Conservation (phyloP, 2,329 filamentous ascomycete species). For the Chaetomiaceae sp. region DNA sequence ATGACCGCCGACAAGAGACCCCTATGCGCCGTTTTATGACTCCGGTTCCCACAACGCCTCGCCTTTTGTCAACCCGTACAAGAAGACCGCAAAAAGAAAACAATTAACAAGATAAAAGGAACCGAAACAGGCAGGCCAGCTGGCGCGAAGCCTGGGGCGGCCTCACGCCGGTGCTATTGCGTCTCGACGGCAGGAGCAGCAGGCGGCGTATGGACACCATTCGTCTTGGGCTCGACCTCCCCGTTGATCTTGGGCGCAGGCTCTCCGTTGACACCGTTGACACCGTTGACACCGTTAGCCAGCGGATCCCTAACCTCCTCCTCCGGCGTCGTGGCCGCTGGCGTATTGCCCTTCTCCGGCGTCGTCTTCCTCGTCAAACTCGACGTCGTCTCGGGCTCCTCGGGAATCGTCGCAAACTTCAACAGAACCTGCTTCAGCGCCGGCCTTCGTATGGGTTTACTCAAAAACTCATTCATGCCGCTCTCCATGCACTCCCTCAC, state of each 20-base stretch:
- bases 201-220: not conserved
- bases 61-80: not conserved
- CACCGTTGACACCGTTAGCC: not conserved
- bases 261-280: constrained; percentile 11
- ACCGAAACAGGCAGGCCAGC: too few relatives aligned
- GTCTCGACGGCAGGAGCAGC: not conserved
- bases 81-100: not conserved
- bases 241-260: too few relatives aligned
- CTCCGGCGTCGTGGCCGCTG: constrained; percentile 14
- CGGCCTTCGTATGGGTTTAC: constrained; percentile 72
- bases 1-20: not conserved
- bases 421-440: constrained; percentile 81
- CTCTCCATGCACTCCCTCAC: constrained; percentile 80
- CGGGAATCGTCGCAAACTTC: constrained; percentile 76
- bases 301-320: constrained; percentile 16
- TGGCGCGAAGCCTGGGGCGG: too few relatives aligned
- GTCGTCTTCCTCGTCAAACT: constrained; percentile 34
- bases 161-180: too few relatives aligned
- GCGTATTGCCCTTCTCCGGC: constrained; percentile 27
- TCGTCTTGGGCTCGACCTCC: too few relatives aligned
- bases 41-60: not conserved
- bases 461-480: constrained; percentile 87
- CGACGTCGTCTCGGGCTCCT: constrained; percentile 54
- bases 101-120: not conserved
- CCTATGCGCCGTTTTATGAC: not conserved